Conservation (phyloP, 129 eudicot species). For the Daucus carota region DNA sequence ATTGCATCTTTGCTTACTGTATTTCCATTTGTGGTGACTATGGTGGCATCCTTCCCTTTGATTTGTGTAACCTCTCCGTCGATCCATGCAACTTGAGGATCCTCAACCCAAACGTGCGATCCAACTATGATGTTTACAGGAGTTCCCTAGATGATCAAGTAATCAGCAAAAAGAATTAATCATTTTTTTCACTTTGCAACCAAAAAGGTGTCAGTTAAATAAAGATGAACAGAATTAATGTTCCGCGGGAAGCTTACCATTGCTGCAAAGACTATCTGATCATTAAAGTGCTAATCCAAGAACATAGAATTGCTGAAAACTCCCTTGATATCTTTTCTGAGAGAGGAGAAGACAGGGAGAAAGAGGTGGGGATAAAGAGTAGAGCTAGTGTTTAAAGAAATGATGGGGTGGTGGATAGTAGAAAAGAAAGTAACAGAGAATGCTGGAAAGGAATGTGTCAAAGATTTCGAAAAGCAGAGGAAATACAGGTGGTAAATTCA, state of each 20-base stretch:
- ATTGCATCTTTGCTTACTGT: conserved; percentile 47
- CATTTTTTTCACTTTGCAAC: neutral
- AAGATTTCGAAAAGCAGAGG: conserved; percentile 49
- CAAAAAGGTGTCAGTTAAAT: neutral
- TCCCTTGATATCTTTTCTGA: conserved; percentile 2
- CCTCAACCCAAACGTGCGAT: conserved; percentile 96
- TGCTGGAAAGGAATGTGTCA: conserved; percentile 55
- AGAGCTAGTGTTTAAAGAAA: conserved; percentile 24
- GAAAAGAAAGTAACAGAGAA: conserved; percentile 39
- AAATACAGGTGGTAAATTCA: conserved; percentile 61
- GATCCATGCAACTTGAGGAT: conserved; percentile 89
- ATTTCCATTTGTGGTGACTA: conserved; percentile 65
- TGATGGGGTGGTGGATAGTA: conserved; percentile 39
- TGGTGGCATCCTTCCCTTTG: conserved; percentile 63
- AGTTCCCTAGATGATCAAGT: conserved; percentile 66
- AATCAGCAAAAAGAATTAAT: conserved; percentile 12
- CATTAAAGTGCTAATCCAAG: conserved; percentile 32
- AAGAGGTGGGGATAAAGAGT: conserved; percentile 15
- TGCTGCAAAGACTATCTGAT: conserved; percentile 31
- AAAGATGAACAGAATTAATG: conserved; percentile 2
- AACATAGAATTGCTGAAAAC: conserved; percentile 15
- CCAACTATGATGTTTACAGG: conserved; percentile 91
- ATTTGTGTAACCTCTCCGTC: conserved; percentile 82
- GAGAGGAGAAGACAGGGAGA: conserved; percentile 17
- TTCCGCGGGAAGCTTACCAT: conserved; percentile 35